phyloP scores from a whole-genome alignment of 768 basidiomycete genomes.

The Rhodocollybia butyracea region DNA sequence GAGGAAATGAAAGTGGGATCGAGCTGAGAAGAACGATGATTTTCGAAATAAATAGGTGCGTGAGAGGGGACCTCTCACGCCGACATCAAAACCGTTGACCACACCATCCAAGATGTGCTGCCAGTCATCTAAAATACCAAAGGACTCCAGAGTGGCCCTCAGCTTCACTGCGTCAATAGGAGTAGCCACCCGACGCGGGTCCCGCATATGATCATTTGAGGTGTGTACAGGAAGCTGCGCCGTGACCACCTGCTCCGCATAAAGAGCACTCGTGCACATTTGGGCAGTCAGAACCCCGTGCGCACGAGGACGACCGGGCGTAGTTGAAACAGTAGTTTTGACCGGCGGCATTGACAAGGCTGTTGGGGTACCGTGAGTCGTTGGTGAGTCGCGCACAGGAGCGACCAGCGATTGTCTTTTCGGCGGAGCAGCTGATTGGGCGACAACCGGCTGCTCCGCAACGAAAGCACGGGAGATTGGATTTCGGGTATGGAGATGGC shows the following conservation, averaged over 20 bases:
- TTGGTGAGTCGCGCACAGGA: neutral
- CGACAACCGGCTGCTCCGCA: no score
- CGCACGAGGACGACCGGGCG: neutral
- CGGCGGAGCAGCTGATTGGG: no score
- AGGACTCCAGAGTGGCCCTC: constrained; percentile 11
- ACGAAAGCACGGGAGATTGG: no score
- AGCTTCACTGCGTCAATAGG: constrained; percentile 23
- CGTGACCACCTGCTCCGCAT: constrained; percentile 16
- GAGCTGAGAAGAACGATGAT: no score
- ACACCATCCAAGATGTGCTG: constrained; percentile 28
- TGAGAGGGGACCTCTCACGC: constrained; percentile 28
- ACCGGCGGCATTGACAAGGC: no score
- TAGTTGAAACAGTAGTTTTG: no score
- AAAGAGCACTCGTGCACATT: neutral
- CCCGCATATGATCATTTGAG: no score
- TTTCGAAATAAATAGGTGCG: no score
- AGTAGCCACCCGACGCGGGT: constrained; percentile 28
- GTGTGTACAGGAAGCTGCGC: constrained; percentile 22
- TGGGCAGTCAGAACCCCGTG: neutral
- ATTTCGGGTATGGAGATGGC: no score
- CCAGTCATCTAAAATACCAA: constrained; percentile 19
- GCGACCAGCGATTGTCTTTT: neutral
- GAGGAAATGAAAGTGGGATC: no score
- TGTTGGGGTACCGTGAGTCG: neutral
- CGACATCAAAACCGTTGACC: constrained; percentile 32